Conservation (phyloP, 139 green algal genomes). For the Ulvella scutata region DNA sequence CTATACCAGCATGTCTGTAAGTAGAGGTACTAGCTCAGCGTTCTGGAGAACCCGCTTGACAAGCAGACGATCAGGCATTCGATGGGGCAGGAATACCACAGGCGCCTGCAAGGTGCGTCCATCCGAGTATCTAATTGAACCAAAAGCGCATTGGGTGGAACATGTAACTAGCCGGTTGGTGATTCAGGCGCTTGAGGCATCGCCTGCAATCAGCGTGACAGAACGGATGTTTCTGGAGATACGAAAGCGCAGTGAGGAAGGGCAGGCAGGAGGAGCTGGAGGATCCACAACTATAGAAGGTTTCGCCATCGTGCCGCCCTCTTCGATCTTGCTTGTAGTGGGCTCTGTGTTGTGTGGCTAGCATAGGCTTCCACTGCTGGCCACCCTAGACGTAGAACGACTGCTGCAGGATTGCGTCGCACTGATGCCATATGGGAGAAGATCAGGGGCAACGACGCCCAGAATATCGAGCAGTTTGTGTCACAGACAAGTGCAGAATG, state of each 20-base stretch:
- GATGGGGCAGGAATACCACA: too few species aligned
- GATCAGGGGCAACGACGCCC: background rate
- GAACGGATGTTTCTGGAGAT: background rate
- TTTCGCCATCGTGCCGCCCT: slow-evolving; percentile 30
- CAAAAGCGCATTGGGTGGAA: too few species aligned
- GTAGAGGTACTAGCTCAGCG: too few species aligned
- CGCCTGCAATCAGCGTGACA: background rate
- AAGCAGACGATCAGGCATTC: too few species aligned
- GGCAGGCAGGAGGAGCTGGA: slow-evolving; percentile 47
- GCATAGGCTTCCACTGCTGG: background rate
- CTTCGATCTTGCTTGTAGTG: background rate
- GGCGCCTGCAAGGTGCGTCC: too few species aligned
- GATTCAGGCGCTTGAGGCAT: too few species aligned
- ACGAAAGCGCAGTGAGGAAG: background rate
- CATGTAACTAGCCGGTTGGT: too few species aligned
- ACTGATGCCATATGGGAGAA: background rate
- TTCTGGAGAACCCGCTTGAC: too few species aligned
- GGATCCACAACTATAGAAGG: slow-evolving; percentile 48
- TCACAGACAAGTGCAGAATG: slow-evolving; percentile 3
- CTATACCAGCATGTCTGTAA: too few species aligned
- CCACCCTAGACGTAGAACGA: background rate
- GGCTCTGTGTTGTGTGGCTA: background rate
- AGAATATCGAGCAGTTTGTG: slow-evolving; percentile 37
- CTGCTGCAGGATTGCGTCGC: background rate
- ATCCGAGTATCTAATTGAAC: too few species aligned